Evolutionary conservation across 2,329 filamentous ascomycete species (phyloP).

Genomic region (Claviceps lovelessii): DNA sequence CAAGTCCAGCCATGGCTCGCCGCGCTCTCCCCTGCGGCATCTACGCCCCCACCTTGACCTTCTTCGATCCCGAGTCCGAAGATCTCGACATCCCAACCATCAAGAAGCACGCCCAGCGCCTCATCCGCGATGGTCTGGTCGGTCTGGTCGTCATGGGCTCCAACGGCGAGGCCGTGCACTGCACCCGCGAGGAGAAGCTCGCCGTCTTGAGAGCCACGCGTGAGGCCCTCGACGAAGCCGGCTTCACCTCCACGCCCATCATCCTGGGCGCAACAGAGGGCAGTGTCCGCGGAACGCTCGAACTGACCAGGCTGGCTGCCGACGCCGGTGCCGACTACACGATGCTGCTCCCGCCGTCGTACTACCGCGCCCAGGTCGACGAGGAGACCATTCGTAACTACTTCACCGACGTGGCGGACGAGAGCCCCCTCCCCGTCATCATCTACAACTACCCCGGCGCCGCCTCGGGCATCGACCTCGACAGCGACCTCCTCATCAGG

Average conservation of each 20-base stretch:
- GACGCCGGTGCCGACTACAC: constrained; percentile 66
- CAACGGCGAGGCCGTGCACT: constrained; percentile 79
- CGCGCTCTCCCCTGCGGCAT: constrained; percentile 56
- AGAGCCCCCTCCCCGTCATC: constrained; percentile 61
- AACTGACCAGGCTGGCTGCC: constrained; percentile 52
- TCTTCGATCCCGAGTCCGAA: constrained; percentile 73
- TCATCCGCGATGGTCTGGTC: constrained; percentile 62
- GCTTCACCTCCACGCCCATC: constrained; percentile 61
- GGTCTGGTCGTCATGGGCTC: constrained; percentile 80
- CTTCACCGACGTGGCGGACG: constrained; percentile 62
- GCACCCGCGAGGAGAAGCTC: constrained; percentile 62
- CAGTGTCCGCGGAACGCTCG: constrained; percentile 66
- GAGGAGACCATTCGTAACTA: constrained; percentile 60
- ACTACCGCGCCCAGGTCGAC: constrained; percentile 66
- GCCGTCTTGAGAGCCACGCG: constrained; percentile 64
- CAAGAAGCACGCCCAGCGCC: constrained; percentile 65
- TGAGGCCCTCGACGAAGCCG: constrained; percentile 67
- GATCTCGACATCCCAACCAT: constrained; percentile 69
- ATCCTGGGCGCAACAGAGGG: constrained; percentile 73
- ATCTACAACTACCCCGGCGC: constrained; percentile 88
- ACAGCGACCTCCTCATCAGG: constrained; percentile 71
- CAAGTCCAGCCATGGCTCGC: neutral
- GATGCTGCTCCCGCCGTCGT: constrained; percentile 66
- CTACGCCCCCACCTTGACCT: constrained; percentile 82
- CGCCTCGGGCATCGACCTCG: constrained; percentile 76